phyloP scores from a whole-genome alignment of 2,329 filamentous ascomycete genomes.

The Fusarium zealandicum region DNA sequence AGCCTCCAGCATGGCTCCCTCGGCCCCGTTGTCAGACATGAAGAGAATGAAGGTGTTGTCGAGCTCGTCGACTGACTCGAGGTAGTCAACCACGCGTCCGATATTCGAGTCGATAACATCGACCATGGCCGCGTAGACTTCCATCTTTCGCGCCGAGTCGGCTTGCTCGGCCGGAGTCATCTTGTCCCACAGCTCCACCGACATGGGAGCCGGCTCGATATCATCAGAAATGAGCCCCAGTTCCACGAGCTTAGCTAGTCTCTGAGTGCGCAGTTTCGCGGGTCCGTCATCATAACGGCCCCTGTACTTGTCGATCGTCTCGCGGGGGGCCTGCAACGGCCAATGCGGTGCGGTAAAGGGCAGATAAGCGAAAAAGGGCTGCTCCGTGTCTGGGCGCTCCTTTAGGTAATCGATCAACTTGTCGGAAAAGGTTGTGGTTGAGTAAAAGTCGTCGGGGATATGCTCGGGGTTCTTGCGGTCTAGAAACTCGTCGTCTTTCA shows the following conservation, averaged over 20 bases:
- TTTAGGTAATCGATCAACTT: not conserved
- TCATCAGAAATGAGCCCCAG: not conserved
- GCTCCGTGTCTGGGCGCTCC: constrained; percentile 16
- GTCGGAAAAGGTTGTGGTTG: not conserved
- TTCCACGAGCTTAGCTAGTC: not conserved
- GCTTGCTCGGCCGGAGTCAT: constrained; percentile 39
- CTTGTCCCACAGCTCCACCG: not conserved
- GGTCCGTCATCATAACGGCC: constrained; percentile 46
- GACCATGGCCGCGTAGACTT: constrained; percentile 70
- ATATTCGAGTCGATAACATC: constrained; percentile 67
- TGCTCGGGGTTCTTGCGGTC: too few species aligned
- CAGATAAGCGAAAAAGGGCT: constrained; percentile 58
- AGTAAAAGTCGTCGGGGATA: not conserved
- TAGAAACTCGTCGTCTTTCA: not conserved
- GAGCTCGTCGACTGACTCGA: constrained; percentile 63
- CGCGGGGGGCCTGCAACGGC: not conserved
- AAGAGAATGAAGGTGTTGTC: constrained; percentile 71
- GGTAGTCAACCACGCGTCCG: constrained; percentile 64
- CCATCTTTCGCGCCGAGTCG: constrained; percentile 55
- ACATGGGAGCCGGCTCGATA: too few species aligned
- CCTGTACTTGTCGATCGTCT: not conserved
- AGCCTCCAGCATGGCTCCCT: constrained; percentile 57
- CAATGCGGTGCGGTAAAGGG: constrained; percentile 6
- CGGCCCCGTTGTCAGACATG: constrained; percentile 69
- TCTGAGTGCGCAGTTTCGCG: not conserved